These are phyloP conservation scores for Fraxinus paxiana DNA, from an alignment of 305 asterid genomes.

Conservation along the genomic window DNA sequence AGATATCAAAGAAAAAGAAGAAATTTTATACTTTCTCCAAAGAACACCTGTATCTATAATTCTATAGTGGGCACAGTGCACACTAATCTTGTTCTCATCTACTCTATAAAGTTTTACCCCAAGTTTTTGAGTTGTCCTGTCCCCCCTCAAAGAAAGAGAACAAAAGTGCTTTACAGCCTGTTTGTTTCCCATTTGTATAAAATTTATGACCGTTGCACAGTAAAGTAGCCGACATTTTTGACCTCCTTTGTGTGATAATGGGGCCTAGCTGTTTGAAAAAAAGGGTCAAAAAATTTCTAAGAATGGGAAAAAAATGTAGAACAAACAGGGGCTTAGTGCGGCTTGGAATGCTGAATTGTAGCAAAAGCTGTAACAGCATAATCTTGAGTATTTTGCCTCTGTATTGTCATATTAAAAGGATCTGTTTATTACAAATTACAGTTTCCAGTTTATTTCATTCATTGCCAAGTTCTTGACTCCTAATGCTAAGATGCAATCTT, in stretches of 20 bases:
- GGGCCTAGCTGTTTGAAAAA: too few relatives aligned
- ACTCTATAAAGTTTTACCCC: neutral
- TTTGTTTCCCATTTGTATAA: too few relatives aligned
- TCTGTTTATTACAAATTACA: neutral
- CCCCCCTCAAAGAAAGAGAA: neutral
- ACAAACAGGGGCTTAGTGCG: too few relatives aligned
- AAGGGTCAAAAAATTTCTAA: too few relatives aligned
- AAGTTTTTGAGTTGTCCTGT: neutral
- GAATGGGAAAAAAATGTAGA: too few relatives aligned
- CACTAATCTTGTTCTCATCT: neutral
- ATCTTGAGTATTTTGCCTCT: neutral
- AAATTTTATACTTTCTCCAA: neutral
- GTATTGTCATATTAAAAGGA: neutral
- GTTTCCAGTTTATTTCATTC: neutral
- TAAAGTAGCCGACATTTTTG: too few relatives aligned
- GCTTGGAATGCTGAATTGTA: neutral
- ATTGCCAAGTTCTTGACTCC: conserved; percentile 4
- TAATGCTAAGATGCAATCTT: conserved; percentile 26
- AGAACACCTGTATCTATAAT: neutral
- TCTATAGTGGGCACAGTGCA: neutral
- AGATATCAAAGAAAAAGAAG: neutral
- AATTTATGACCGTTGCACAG: too few relatives aligned
- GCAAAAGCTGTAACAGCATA: neutral
- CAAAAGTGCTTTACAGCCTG: neutral
- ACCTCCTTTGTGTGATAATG: too few relatives aligned